A percentile compares a stretch with the other conserved stretches of the same genome.
Evolutionary conservation across 1,284 basidiomycete genomes (phyloP).

Genomic region (Heterobasidion occidentale): DNA sequence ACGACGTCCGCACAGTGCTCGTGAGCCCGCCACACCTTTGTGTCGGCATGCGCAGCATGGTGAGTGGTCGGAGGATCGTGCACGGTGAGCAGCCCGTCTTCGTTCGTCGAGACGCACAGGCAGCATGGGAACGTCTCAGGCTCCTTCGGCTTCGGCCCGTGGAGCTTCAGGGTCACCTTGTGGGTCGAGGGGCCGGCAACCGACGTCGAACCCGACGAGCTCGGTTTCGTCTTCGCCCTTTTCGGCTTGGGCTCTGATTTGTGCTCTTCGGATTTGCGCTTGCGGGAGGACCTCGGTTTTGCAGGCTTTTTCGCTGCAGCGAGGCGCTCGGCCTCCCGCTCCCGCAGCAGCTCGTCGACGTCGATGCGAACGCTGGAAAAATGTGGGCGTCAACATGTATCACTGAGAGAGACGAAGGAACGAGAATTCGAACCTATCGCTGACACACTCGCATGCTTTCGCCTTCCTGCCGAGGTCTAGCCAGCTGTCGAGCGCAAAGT

Average conservation of each 20-base stretch:
- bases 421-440: constrained; percentile 57
- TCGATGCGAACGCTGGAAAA: constrained; percentile 78
- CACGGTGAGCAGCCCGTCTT: constrained; percentile 59
- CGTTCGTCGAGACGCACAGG: constrained; percentile 62
- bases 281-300: constrained; percentile 15
- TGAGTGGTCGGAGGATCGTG: constrained; percentile 48
- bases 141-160: constrained; percentile 52
- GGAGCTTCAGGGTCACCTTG: constrained; percentile 45
- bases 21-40: constrained; percentile 61
- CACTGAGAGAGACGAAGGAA: background rate
- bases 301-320: constrained; percentile 8
- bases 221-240: constrained; percentile 17
- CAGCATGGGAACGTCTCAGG: constrained; percentile 66
- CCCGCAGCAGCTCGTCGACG: constrained; percentile 73
- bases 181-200: constrained; percentile 3
- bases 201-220: background rate
- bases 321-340: constrained; percentile 42
- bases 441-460: constrained; percentile 77
- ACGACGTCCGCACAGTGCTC: constrained; percentile 70
- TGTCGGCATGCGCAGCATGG: constrained; percentile 26
- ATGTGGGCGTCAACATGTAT: background rate
- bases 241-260: constrained; percentile 24
- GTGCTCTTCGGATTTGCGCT: constrained; percentile 28
- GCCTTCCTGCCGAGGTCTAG: constrained; percentile 81
- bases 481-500: constrained; percentile 96